A percentile compares a stretch with the other conserved stretches of the same genome.
Conservation (phyloP, 2,329 filamentous ascomycete species). For the Clarireedia homoeocarpa region DNA sequence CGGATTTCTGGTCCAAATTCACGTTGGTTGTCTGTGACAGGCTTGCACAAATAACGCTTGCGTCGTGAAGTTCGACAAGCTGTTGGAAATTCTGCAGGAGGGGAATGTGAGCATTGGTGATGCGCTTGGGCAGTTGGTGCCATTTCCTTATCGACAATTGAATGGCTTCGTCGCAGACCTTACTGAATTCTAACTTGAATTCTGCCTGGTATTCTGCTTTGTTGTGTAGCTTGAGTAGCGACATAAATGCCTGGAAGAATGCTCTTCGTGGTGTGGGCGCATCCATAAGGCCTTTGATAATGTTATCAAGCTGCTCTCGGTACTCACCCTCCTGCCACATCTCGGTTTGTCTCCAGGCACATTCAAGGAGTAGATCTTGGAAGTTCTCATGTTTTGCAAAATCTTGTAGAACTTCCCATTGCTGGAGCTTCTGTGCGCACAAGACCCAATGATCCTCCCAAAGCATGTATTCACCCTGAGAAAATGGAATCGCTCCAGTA, state of each 20-base stretch:
- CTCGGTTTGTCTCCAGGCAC: constrained; percentile 91
- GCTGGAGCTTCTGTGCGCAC: constrained; percentile 95
- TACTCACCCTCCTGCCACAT: constrained; percentile 86
- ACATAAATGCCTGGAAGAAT: constrained; percentile 99
- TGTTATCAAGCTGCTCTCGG: constrained; percentile 80
- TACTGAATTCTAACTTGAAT: constrained; percentile 80
- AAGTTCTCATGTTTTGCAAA: constrained; percentile 99
- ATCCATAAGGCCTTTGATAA: constrained; percentile 97
- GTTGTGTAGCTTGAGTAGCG: constrained; percentile 85
- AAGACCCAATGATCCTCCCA: constrained; percentile 99
- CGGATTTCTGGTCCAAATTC: constrained; percentile 90
- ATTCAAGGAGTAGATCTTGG: constrained; percentile 90
- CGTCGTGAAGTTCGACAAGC: constrained; percentile 92
- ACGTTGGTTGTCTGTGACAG: constrained; percentile 72
- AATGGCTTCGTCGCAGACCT: constrained; percentile 92
- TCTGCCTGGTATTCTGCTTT: constrained; percentile 74
- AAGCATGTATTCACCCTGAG: constrained; percentile 93
- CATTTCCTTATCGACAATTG: constrained; percentile 96
- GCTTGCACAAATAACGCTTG: constrained; percentile 91
- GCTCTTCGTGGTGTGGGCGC: constrained; percentile 87
- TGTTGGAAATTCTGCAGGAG: constrained; percentile 97
- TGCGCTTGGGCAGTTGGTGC: constrained; percentile 91
- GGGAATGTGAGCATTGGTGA: constrained; percentile 92
- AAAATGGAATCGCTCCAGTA: constrained; percentile 92
- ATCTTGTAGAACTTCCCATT: constrained; percentile 96